Evolutionary conservation across 2,329 filamentous ascomycete species (phyloP).

Genomic region (Elsinoe batatas): DNA sequence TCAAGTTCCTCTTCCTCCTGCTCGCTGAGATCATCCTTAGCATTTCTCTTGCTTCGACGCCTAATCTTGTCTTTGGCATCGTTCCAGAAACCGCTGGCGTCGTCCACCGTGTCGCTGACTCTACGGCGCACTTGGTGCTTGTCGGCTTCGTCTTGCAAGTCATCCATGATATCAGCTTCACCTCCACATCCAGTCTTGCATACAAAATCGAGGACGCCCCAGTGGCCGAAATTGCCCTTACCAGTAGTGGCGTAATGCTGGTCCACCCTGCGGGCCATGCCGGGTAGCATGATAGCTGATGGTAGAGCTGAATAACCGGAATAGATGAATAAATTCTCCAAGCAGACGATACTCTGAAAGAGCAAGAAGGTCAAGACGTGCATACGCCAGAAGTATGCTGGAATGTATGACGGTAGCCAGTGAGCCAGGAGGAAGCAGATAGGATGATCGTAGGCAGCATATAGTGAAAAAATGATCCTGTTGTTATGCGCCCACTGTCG

Average conservation of each 20-base stretch:
- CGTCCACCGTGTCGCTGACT: conserved; percentile 28
- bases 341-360: conserved; percentile 51
- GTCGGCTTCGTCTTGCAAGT: conserved; percentile 46
- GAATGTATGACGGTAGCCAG: conserved; percentile 56
- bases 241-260: conserved; percentile 45
- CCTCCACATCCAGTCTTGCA: conserved; percentile 45
- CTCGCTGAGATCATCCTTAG: neutral
- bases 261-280: conserved; percentile 49
- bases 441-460: conserved; percentile 60
- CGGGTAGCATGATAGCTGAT: conserved; percentile 47
- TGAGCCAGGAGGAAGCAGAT: conserved; percentile 52
- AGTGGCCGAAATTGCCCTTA: conserved; percentile 48
- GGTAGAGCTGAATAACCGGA: conserved; percentile 57
- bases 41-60: neutral
- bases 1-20: neutral
- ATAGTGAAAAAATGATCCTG: conserved; percentile 50
- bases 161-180: conserved; percentile 43
- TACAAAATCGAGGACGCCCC: conserved; percentile 54
- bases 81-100: conserved; percentile 18
- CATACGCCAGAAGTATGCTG: conserved; percentile 54
- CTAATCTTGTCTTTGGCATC: conserved; percentile 12
- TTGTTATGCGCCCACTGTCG: conserved; percentile 49
- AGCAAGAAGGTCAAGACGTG: conserved; percentile 65
- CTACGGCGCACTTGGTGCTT: conserved; percentile 44
- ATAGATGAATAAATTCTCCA: conserved; percentile 57